Base-by-base conservation (phyloP, 176 grass and related monocot genomes). In the Triticum monococcum region DNA sequence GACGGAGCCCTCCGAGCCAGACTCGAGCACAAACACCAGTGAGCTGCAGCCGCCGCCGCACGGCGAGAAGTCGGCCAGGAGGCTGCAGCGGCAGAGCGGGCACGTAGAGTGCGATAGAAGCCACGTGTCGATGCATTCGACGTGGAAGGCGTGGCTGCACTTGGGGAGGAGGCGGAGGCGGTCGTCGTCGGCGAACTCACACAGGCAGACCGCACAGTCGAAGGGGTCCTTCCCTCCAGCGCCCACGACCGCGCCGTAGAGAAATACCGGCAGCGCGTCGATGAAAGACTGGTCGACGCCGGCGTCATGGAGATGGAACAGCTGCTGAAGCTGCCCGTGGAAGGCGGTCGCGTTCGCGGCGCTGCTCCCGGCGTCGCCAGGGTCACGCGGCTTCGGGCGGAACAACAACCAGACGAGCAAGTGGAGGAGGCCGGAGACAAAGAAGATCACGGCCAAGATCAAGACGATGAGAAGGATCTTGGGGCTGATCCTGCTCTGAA, bases 241-340 rank as follows among this genome's bases (percentile, higher is more conserved):
- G 33, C 86, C 89, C 43, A 85, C 85, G n/a, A 87, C 81, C 56
- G 88, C 80, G 48, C 88, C 86, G 85, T 99, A 92, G 8, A 89
- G 83, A 79, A 97, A 97, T 17, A 92, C 80, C 16, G 95, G 91
- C 41, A 97, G 95, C 74, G 73, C 61, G 68, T 89, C 89, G 77
- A 97, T 95, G 85, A 99, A 99, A 61, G 90, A 77, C 81, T 99
- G 97, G 85, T 99, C 97, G 1, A 99, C 92, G 22, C 97, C 97
- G 4, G 97, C 90, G 76, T 97, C 95, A 64, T 97, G 95, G 45
- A 97, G 91, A 80, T 97, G 82, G 87, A 97, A 97, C 78, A 97
- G 84, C 87, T 95, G 95, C 86, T 88, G 95, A 40, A 97, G 91
- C 79, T 97, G 95, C 12, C 95, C 92, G 28, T 97, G 91, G 81